These are phyloP conservation scores for Phialophora tarda DNA, from an alignment of 2,329 filamentous ascomycete species.

Conservation along the genomic window DNA sequence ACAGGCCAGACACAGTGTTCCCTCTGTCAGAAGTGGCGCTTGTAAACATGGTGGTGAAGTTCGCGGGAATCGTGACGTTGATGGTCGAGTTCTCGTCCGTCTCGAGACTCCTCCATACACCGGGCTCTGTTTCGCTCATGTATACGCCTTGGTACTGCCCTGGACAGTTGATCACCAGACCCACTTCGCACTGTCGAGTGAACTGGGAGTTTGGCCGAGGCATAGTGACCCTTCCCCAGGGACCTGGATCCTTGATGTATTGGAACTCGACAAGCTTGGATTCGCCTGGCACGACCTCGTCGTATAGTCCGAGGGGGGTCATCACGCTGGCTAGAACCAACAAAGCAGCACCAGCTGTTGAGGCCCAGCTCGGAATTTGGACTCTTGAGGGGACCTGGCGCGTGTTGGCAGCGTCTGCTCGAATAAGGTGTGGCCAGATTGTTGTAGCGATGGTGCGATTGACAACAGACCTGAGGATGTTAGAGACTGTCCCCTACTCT, in stretches of 20 bases:
- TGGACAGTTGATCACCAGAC: constrained; percentile 23
- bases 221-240: constrained; percentile 23
- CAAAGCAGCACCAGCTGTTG: constrained; percentile 17
- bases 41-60: constrained; percentile 24
- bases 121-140: constrained; percentile 24
- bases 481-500: constrained; percentile 11
- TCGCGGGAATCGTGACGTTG: constrained; percentile 21
- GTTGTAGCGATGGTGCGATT: constrained; percentile 25
- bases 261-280: constrained; percentile 19
- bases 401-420: constrained; percentile 23
- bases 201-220: constrained; percentile 19
- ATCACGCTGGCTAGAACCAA: constrained; percentile 20
- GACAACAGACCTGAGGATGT: constrained; percentile 22
- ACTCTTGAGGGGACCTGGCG: constrained; percentile 6
- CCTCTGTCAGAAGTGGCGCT: constrained; percentile 29
- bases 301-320: constrained; percentile 22
- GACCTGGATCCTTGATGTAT: constrained; percentile 23
- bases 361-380: constrained; percentile 16
- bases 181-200: constrained; percentile 21
- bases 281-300: constrained; percentile 17
- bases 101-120: constrained; percentile 12
- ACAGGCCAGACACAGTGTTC: constrained; percentile 49
- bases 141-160: constrained; percentile 30
- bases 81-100: constrained; percentile 23
- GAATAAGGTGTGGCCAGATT: constrained; percentile 24